Base-by-base conservation (phyloP, 805 yeast species). In the Cyberlindnera americana region DNA sequence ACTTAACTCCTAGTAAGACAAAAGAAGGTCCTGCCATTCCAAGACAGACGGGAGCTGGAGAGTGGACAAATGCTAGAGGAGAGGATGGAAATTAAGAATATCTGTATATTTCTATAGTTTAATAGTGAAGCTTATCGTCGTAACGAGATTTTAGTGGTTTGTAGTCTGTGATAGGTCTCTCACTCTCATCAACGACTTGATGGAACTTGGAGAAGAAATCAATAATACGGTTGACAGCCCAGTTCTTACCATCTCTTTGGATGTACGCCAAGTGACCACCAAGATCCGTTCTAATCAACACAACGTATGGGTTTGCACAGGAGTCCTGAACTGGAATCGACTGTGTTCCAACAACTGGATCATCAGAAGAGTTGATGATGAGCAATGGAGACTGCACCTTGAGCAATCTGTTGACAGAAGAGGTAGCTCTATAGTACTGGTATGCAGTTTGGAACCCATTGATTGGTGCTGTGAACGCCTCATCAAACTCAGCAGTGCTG, bases 21-120 rank as follows among this genome's bases (percentile, higher is more conserved):
- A 29, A 40, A 11, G 30, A 35, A 5, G 32, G 42, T 24, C 49
- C 39, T 3, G 58, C 59, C 24, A 54, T 48, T 28, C 71, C 71
- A 19, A 57, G 97, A 41, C 83, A 85, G 56, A 81, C 89, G 35
- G 97, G 97, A 0, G 68, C 76, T 5, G 72, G 67, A 0, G 83
- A 70, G 33, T 90, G 97, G 98, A 83, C 83, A 1, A 56, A 64
- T n/a, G 45, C 69, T 0, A 67, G 97, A 51, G 95, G 96, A 1
- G 98, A 90, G 58, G 77, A 65, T 40, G 95, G 95, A 1, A 29
- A 21, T 13, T 26, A 16, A 27, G 23, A 21, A 21, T 19, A 24
- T 35, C 17, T n/a, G 15, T 23, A 22, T 32, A 19, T 33, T 29
- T 43, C n/a, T 33, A 30, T 19, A 16, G n/a, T 24, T 31, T 30